Base-by-base conservation (phyloP, 2,329 filamentous ascomycete genomes). In the Tolypocladium cylindrosporum region DNA sequence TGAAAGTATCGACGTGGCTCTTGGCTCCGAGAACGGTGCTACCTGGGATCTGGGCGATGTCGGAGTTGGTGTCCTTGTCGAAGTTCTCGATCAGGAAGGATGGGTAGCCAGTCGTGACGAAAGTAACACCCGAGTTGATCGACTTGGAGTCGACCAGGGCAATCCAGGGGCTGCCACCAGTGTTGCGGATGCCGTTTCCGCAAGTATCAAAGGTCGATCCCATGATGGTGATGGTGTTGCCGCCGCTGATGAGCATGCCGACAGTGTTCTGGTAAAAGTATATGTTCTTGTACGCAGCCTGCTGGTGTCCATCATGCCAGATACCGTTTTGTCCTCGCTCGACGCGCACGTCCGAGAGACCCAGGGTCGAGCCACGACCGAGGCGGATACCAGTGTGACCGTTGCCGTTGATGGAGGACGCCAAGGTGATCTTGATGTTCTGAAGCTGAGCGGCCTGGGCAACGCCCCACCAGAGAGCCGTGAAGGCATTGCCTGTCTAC, bases 1-100 rank as follows among this genome's bases (percentile, higher is more conserved):
- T 70, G 58, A 73, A 75, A 14, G 73, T 75, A 31, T 72, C 61
- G n/a, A 77, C 67, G 59, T 75, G 68, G 42, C 61, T 65, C n/a
- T 54, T 9, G 36, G 55, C 37, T 2, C 66, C 66, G 14, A 77
- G 67, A 10, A 68, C 60, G 1, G 69, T 74, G 5, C 62, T 63
- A 9, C 65, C 65, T 0, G 68, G 69, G 0, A 69, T 66, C 51
- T 71, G 64, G 2, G 70, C 72, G 39, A 76, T 62, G 59, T 72
- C 64, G 16, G 70, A 71, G 57, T 65, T 63, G 34, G 69, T 74
- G 58, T 77, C 74, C 60, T 75, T 76, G 62, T 60, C 66, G 14
- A 77, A 64, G 61, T 77, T 78, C 51, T 77, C 74, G 31, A 77
- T 75, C 8, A 76, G 54, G 62, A 76, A 73, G 9, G 73, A 76